Evolutionary conservation across 163 green algal genomes (phyloP).

Genomic region (Smithsoniella earleae): DNA sequence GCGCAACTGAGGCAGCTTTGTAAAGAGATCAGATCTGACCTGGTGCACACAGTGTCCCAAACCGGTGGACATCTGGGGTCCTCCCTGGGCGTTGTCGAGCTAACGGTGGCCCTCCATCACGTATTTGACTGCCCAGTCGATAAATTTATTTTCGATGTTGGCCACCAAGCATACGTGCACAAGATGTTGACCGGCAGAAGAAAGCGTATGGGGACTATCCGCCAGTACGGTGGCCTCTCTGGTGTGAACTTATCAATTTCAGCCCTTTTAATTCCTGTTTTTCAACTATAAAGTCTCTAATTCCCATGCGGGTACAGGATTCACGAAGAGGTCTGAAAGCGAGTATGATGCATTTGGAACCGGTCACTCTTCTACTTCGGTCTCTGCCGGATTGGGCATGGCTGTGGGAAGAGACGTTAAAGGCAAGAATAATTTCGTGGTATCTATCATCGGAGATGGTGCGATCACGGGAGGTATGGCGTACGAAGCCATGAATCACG

Average conservation of each 20-base stretch:
- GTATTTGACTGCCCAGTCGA: slow-evolving; percentile 95
- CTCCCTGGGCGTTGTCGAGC: slow-evolving; percentile 92
- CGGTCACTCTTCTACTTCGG: slow-evolving; percentile 88
- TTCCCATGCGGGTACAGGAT: slow-evolving; percentile 50
- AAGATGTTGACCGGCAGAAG: slow-evolving; percentile 96
- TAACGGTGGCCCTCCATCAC: slow-evolving; percentile 96
- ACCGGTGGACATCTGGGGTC: slow-evolving; percentile 93
- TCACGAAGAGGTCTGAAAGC: slow-evolving; percentile 90
- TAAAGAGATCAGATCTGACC: slow-evolving; percentile 71
- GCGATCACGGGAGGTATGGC: slow-evolving; percentile 97
- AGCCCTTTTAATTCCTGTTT: background rate
- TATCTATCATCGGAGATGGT: slow-evolving; percentile 95
- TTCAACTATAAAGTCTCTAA: background rate
- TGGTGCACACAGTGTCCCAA: slow-evolving; percentile 87
- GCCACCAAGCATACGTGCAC: slow-evolving; percentile 89
- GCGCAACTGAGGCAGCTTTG: slow-evolving; percentile 77
- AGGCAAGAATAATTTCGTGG: slow-evolving; percentile 75
- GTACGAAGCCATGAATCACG: slow-evolving; percentile 99
- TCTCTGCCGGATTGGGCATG: slow-evolving; percentile 94
- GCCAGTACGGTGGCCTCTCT: slow-evolving; percentile 80
- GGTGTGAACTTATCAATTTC: slow-evolving; percentile 40
- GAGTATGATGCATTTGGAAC: slow-evolving; percentile 96
- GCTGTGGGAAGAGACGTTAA: slow-evolving; percentile 87
- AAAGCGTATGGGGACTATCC: slow-evolving; percentile 81
- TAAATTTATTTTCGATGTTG: slow-evolving; percentile 91